Evolutionary conservation across 2,329 filamentous ascomycete species (phyloP).

Genomic region (Trichoderma aggressivum): DNA sequence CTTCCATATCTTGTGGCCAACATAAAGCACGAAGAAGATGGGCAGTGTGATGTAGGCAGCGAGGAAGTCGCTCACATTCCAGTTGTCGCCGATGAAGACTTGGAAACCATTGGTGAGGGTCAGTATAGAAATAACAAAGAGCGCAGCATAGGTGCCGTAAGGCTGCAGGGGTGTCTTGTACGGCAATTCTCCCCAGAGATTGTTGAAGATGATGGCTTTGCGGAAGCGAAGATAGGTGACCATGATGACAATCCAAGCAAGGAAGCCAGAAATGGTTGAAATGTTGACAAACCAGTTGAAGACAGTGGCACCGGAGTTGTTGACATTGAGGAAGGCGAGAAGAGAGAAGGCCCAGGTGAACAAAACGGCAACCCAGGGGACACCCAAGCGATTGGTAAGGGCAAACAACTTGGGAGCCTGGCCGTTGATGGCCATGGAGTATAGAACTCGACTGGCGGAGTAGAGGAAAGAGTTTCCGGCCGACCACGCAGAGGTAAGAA

Average conservation of each 20-base stretch:
- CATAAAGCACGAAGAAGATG: constrained; percentile 58
- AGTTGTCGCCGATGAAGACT: constrained; percentile 65
- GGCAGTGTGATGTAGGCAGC: constrained; percentile 61
- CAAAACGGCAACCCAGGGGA: constrained; percentile 55
- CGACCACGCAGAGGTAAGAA: constrained; percentile 64
- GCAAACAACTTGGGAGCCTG: constrained; percentile 63
- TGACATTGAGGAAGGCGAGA: constrained; percentile 68
- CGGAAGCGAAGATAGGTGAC: constrained; percentile 59
- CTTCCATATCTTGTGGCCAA: constrained; percentile 55
- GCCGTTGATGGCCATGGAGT: constrained; percentile 63
- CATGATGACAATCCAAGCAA: constrained; percentile 59
- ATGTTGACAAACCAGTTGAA: constrained; percentile 72
- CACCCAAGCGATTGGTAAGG: constrained; percentile 57
- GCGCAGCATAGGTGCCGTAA: constrained; percentile 60
- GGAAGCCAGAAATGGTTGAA: constrained; percentile 59
- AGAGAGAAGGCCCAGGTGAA: constrained; percentile 58
- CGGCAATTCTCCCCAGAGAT: constrained; percentile 48
- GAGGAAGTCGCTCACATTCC: constrained; percentile 61
- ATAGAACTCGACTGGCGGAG: constrained; percentile 66
- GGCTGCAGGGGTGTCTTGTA: constrained; percentile 55
- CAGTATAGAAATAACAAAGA: constrained; percentile 59
- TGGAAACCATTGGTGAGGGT: constrained; percentile 72
- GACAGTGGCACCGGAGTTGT: constrained; percentile 57
- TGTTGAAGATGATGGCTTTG: constrained; percentile 51
- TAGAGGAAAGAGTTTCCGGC: constrained; percentile 62